Base-by-base conservation (phyloP, 2,329 filamentous ascomycete genomes). In the Colletotrichum limetticola region DNA sequence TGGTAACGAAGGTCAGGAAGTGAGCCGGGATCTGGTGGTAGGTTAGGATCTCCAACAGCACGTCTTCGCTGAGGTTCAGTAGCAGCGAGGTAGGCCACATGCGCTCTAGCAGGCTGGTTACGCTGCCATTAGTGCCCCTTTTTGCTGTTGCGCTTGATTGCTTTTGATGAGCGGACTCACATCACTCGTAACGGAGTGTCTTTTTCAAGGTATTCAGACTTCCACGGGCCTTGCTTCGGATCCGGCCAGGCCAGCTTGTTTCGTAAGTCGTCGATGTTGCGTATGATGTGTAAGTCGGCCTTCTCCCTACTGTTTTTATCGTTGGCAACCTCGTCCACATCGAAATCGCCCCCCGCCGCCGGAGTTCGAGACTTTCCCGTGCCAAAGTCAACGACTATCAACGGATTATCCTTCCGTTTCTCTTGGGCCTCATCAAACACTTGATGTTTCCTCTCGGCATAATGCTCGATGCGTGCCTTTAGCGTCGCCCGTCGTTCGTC, bases 11-110 rank as follows among this genome's bases (percentile, higher is more conserved):
- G 19, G 14, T 52, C 22, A 68, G 22, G 16, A 71, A 61, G 37
- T 46, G 56, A 26, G 58, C 42, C 9, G 58, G 69, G 4, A 71
- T 49, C 37, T 68, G 69, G 26, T 71, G 69, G 30, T 71, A 71
- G 9, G 69, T 68, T 7, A 71, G 52, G 5, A 68, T 55, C 19
- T 71, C 65, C 4, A 71, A 16, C 7, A 71, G 52, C 5, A 62
- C 22, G 26, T 68, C 66, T 42, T 71, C 69, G 9, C 37, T n/a
- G 57, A 71, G 28, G 28, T 68, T 61, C 22, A 71, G 68, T 22
- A 53, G 52, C 68, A 58, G 52, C 14, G 68, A 71, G 3, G 64
- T 30, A 58, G 65, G 65, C 35, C 49, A 61, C 22, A 62, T 37
- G 37, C 65, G 68, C 24, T 71, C 68, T 16, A 71, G 11, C 4